Conservation (phyloP, 2,329 filamentous ascomycete genomes). For the Aureobasidium lini region DNA sequence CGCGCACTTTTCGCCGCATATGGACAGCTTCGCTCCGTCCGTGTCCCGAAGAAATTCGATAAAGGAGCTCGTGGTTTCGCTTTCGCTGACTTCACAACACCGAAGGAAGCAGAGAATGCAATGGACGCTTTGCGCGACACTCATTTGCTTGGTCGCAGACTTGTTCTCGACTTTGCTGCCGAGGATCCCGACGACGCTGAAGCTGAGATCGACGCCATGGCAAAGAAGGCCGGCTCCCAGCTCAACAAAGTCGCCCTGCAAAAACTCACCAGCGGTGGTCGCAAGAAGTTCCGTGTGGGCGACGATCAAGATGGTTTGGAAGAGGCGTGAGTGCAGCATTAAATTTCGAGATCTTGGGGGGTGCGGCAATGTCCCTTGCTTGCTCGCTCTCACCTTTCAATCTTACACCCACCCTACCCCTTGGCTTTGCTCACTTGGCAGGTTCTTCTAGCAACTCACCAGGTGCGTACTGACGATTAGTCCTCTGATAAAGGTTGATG, state of each 20-base stretch:
- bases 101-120: slow-evolving; percentile 82
- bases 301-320: slow-evolving; percentile 50
- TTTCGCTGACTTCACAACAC: slow-evolving; percentile 90
- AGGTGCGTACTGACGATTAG: background rate
- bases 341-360: slow-evolving; percentile 8
- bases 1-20: slow-evolving; percentile 79
- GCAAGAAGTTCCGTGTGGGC: slow-evolving; percentile 83
- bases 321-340: slow-evolving; percentile 23
- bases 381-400: slow-evolving; percentile 8
- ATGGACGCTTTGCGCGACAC: slow-evolving; percentile 87
- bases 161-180: slow-evolving; percentile 87
- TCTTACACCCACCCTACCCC: slow-evolving; percentile 6
- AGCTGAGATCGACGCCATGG: slow-evolving; percentile 94
- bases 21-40: slow-evolving; percentile 84
- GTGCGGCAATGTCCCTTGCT: slow-evolving; percentile 13
- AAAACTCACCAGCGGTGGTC: slow-evolving; percentile 72
- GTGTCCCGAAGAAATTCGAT: slow-evolving; percentile 93
- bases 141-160: slow-evolving; percentile 79
- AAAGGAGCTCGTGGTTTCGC: slow-evolving; percentile 83
- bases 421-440: slow-evolving; percentile 14
- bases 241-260: slow-evolving; percentile 85
- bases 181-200: slow-evolving; percentile 86
- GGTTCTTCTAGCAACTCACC: background rate
- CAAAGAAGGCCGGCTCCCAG: slow-evolving; percentile 87
- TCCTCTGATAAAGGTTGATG: slow-evolving; percentile 7